Conservation (phyloP, 2,329 filamentous ascomycete genomes). For the Fusarium sp. region DNA sequence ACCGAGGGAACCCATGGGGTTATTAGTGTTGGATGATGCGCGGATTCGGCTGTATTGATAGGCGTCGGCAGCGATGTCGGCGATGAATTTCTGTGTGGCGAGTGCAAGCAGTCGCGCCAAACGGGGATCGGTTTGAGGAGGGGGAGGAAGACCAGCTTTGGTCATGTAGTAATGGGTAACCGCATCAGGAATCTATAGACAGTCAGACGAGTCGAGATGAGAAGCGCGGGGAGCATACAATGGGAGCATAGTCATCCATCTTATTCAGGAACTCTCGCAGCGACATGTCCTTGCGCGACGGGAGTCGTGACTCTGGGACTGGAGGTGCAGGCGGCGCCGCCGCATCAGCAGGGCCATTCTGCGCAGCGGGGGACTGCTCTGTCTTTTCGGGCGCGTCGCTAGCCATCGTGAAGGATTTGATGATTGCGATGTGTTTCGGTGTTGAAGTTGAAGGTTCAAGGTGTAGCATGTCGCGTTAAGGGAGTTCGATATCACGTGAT, state of each 20-base stretch:
- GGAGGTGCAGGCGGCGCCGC: constrained; percentile 57
- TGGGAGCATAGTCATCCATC: constrained; percentile 98
- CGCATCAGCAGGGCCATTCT: constrained; percentile 43
- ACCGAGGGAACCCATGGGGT: constrained; percentile 88
- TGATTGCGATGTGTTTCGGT: constrained; percentile 26
- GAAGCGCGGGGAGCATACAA: constrained; percentile 68
- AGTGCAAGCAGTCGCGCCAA: constrained; percentile 93
- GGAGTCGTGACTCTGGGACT: constrained; percentile 69
- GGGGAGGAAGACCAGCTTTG: constrained; percentile 91
- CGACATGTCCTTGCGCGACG: constrained; percentile 89
- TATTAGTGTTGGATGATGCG: constrained; percentile 87
- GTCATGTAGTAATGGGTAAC: constrained; percentile 99
- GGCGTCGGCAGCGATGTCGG: constrained; percentile 95
- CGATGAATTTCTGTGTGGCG: constrained; percentile 99
- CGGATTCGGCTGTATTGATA: constrained; percentile 98
- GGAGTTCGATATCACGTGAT: constrained; percentile 36
- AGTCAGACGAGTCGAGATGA: constrained; percentile 13
- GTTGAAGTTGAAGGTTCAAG: constrained; percentile 17
- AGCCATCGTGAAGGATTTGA: constrained; percentile 45
- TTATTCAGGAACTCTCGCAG: constrained; percentile 92
- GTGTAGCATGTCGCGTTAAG: constrained; percentile 29
- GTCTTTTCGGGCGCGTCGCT: constrained; percentile 49
- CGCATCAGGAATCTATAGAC: constrained; percentile 83
- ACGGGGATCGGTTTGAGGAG: constrained; percentile 88
- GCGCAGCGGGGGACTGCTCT: constrained; percentile 43